Conservation (phyloP, 208 protist species). For the Trypanosoma rangeli region DNA sequence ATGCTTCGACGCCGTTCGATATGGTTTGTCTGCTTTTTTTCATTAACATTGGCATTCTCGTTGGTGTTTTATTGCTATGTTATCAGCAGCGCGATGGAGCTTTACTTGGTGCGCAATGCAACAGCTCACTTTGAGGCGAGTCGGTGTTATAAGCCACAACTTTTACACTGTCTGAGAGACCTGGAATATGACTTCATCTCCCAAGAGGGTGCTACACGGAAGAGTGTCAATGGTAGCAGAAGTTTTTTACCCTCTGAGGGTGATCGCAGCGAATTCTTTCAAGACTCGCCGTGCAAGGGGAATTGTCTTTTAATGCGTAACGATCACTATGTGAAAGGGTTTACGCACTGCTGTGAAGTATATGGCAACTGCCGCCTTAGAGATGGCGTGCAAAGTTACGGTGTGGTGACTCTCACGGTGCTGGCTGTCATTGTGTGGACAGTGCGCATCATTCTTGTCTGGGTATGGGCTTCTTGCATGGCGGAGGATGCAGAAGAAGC, state of each 20-base stretch:
- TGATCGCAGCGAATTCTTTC: constrained; percentile 37
- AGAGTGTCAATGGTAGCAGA: constrained; percentile 28
- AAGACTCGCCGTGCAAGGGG: constrained; percentile 32
- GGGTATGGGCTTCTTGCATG: constrained; percentile 33
- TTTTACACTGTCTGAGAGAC: constrained; percentile 22
- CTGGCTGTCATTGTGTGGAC: constrained; percentile 32
- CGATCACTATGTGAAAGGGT: neutral
- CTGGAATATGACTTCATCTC: constrained; percentile 17
- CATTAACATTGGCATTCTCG: constrained; percentile 1
- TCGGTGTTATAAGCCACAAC: constrained; percentile 23
- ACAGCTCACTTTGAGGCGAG: constrained; percentile 24
- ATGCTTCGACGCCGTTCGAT: constrained; percentile 27
- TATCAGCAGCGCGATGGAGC: constrained; percentile 1
- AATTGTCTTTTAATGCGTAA: neutral
- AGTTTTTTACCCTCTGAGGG: constrained; percentile 43
- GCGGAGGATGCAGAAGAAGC: neutral
- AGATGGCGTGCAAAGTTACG: constrained; percentile 48
- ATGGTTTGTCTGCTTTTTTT: constrained; percentile 38
- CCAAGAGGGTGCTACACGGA: neutral
- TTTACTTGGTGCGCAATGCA: constrained; percentile 23
- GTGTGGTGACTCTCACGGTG: constrained; percentile 39
- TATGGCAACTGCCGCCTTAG: constrained; percentile 58
- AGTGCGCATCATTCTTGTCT: constrained; percentile 35
- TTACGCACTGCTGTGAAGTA: constrained; percentile 39
- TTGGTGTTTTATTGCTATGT: constrained; percentile 23